Evolutionary conservation across 2,329 filamentous ascomycete species (phyloP).

Genomic region (Pseudogymnoascus sp.): DNA sequence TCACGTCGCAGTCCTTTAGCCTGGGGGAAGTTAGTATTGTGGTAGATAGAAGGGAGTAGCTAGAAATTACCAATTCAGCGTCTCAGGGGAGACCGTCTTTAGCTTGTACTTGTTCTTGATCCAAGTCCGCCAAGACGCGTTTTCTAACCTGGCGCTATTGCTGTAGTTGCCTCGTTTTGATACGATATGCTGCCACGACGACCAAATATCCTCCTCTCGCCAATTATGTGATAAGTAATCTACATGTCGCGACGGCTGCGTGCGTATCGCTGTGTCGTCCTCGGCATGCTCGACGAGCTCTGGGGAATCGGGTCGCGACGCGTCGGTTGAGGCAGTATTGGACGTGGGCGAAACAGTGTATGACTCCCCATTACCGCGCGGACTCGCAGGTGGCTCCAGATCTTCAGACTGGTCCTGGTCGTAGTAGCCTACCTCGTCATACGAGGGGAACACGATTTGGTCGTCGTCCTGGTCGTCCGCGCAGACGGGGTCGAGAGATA

Average conservation of each 20-base stretch:
- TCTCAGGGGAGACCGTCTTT: conserved; percentile 82
- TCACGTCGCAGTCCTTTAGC: conserved; percentile 95
- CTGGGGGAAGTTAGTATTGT: conserved; percentile 41
- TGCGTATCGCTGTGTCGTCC: conserved; percentile 50
- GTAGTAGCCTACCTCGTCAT: conserved; percentile 32
- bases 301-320: conserved; percentile 35
- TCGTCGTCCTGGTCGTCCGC: conserved; percentile 91
- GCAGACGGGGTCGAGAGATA: conserved; percentile 77
- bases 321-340: conserved; percentile 50
- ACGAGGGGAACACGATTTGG: conserved; percentile 47
- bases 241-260: conserved; percentile 67
- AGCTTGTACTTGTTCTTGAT: conserved; percentile 84
- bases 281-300: conserved; percentile 28
- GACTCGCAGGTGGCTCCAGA: conserved; percentile 45
- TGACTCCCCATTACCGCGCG: conserved; percentile 56
- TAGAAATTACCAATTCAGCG: conserved; percentile 74
- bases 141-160: conserved; percentile 78
- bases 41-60: background rate
- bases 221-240: conserved; percentile 96
- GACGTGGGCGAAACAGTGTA: conserved; percentile 52
- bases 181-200: conserved; percentile 90
- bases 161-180: conserved; percentile 71
- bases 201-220: conserved; percentile 96
- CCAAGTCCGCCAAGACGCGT: conserved; percentile 97
- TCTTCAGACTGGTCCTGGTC: conserved; percentile 32